Evolutionary conservation across 2,329 filamentous ascomycete species (phyloP), one percentile per base, ranked within the genome.

Genomic region (Corinectria fuckeliana): DNA sequence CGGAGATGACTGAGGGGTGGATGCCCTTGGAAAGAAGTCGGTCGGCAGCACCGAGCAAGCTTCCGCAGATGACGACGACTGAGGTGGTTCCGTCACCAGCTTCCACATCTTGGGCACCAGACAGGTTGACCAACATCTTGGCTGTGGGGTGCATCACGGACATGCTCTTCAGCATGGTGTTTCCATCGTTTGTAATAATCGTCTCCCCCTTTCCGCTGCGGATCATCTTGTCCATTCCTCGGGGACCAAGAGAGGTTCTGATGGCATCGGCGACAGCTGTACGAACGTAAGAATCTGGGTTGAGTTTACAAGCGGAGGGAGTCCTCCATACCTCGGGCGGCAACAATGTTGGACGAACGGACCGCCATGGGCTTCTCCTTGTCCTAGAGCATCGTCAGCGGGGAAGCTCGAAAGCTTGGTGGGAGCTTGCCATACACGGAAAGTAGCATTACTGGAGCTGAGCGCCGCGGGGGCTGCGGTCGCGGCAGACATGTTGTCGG

Each of bases 181-280:
- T 96, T 77, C 95, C 95, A 80, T 99, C 95, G 83, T 99, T 99
- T 74, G 95, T 99, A 81, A 99, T 99, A 77, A 98, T 95, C 58
- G 93, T 97, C 79, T 96, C 92, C 80, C 94, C 95, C 81, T 92
- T 97, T 76, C 93, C 91, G 61, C 91, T 96, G 83, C 96, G 91
- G 72, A 99, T 98, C 93, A 97, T 97, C 84, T 97, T 97, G 82
- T 97, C 93, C 93, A 97, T 97, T 75, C 95, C 95, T 78, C 95
- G 89, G 67, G 95, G 95, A 66, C 95, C 95, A 69, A 99, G 85
- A 63, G 95, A 98, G 25, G 94, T 98, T 83, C 95, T 87, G 76
- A 99, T 96, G 69, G 95, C 95, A 86, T 99, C 95, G 77, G 95
- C 91, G 74, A 99, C 94, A 75, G 95, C 95, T 95, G 62, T 60